Evolutionary conservation across 805 yeast genomes (phyloP).

Genomic region (Hanseniaspora lindneri): DNA sequence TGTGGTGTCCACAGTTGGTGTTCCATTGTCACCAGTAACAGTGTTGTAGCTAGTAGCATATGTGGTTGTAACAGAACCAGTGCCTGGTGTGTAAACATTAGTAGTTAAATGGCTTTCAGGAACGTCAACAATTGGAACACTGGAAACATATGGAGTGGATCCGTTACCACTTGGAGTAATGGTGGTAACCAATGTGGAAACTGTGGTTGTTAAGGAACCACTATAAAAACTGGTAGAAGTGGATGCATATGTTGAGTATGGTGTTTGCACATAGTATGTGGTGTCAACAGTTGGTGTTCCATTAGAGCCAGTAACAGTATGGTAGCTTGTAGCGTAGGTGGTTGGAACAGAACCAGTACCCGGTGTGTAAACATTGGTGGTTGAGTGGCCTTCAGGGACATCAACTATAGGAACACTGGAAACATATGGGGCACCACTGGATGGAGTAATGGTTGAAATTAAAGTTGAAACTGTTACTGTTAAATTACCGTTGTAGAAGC

Average conservation of each 20-base stretch:
- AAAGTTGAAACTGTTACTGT: not conserved
- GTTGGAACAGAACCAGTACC: too few species aligned
- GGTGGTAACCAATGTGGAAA: not conserved
- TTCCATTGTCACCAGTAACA: not conserved
- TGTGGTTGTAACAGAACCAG: not conserved
- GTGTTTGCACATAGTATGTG: conserved; percentile 1
- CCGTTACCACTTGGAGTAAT: conserved; percentile 16
- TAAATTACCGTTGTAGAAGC: not conserved
- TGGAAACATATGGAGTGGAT: conserved; percentile 14
- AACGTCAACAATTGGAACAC: conserved; percentile 17
- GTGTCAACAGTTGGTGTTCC: not conserved
- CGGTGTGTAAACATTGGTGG: too few species aligned
- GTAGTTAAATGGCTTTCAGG: conserved; percentile 8
- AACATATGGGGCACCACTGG: conserved; percentile 15
- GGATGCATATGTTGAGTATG: not conserved
- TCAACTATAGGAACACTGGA: too few species aligned
- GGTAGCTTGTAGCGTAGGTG: conserved; percentile 1
- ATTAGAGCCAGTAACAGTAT: not conserved
- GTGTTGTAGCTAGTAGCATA: conserved; percentile 5
- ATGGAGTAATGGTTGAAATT: conserved; percentile 5
- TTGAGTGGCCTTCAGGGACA: too few species aligned
- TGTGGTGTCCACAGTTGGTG: not conserved
- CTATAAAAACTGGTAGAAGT: not conserved
- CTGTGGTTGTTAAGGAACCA: not conserved
- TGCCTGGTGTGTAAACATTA: conserved; percentile 6